Conservation (phyloP, 1,139 yeast genomes). For the Debaryomyces coudertii region DNA sequence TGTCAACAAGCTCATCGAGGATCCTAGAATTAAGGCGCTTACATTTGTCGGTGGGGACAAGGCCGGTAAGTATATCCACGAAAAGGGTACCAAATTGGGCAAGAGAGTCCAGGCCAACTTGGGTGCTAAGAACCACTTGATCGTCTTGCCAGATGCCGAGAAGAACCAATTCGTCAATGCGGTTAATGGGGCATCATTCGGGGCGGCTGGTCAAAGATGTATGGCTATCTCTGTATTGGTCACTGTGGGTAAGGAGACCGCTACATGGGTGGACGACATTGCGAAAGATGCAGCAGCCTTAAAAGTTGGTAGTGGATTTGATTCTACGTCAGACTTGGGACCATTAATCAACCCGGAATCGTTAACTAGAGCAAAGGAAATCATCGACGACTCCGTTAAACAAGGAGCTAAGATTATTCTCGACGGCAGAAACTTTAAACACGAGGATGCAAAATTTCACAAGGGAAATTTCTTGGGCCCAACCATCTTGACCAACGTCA, state of each 20-base stretch:
- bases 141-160: conserved; percentile 74
- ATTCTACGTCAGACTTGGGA: conserved; percentile 63
- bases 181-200: conserved; percentile 77
- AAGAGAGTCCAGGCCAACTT: conserved; percentile 78
- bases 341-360: conserved; percentile 70
- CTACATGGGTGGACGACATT: conserved; percentile 65
- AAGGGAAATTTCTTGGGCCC: conserved; percentile 80
- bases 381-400: conserved; percentile 58
- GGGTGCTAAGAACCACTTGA: conserved; percentile 80
- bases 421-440: conserved; percentile 63
- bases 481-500: conserved; percentile 63
- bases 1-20: conserved; percentile 73
- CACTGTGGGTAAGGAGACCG: conserved; percentile 66
- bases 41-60: conserved; percentile 80
- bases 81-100: conserved; percentile 68
- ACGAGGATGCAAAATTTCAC: conserved; percentile 48
- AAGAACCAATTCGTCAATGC: conserved; percentile 68
- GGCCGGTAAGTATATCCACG: conserved; percentile 75
- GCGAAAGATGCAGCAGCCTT: conserved; percentile 60
- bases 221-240: conserved; percentile 80
- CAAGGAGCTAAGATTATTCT: conserved; percentile 63
- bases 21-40: conserved; percentile 76
- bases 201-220: conserved; percentile 86
- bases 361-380: conserved; percentile 54
- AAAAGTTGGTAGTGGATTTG: conserved; percentile 70